These are phyloP conservation scores for Fusarium poae DNA, from an alignment of 2,329 filamentous ascomycete genomes.

Conservation along the genomic window DNA sequence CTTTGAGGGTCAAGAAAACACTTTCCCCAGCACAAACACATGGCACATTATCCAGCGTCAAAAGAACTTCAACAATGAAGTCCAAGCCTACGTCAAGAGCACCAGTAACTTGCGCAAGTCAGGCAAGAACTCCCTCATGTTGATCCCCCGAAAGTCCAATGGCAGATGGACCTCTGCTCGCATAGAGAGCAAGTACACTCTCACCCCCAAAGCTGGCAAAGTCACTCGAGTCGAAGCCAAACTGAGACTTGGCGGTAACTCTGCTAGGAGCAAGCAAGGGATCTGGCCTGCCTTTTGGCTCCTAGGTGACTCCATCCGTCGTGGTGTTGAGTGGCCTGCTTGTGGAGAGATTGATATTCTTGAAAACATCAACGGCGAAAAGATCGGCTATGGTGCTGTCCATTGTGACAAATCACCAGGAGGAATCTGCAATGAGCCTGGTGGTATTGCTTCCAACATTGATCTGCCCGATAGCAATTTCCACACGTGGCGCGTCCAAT, in stretches of 20 bases:
- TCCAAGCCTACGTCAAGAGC: conserved; percentile 63
- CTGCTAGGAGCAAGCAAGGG: conserved; percentile 61
- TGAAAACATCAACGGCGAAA: conserved; percentile 66
- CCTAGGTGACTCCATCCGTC: conserved; percentile 63
- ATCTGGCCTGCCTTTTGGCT: conserved; percentile 73
- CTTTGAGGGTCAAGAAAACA: conserved; percentile 57
- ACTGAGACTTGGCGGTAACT: conserved; percentile 62
- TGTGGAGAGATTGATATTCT: conserved; percentile 71
- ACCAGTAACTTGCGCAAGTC: conserved; percentile 64
- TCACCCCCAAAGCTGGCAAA: conserved; percentile 61
- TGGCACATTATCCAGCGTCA: conserved; percentile 60
- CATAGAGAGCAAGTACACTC: conserved; percentile 63
- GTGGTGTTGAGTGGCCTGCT: conserved; percentile 63
- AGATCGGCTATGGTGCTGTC: conserved; percentile 62
- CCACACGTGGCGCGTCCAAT: conserved; percentile 64
- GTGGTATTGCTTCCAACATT: conserved; percentile 56
- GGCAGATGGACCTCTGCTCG: conserved; percentile 67
- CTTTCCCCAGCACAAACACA: conserved; percentile 51
- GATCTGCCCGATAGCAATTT: conserved; percentile 57
- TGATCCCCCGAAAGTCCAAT: conserved; percentile 60
- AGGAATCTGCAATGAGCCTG: conserved; percentile 66
- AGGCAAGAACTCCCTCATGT: conserved; percentile 63
- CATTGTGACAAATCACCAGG: conserved; percentile 64
- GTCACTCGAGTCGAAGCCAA: conserved; percentile 61
- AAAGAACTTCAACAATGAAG: conserved; percentile 65